phyloP scores from a whole-genome alignment of 768 basidiomycete genomes.

The Psilocybe azurescens region DNA sequence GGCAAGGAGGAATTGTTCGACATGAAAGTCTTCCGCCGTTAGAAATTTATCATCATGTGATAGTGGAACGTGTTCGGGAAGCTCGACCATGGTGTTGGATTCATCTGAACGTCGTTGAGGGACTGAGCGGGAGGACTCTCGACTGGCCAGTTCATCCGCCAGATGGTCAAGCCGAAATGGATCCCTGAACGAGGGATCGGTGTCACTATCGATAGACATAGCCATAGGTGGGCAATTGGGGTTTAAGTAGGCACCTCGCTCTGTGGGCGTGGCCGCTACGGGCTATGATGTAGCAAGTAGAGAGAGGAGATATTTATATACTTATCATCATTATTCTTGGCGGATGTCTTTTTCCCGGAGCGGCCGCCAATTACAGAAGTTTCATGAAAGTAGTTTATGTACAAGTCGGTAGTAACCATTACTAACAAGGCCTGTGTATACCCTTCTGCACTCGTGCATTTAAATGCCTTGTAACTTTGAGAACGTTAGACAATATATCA shows the following conservation, averaged over 20 bases:
- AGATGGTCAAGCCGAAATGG: conserved; percentile 74
- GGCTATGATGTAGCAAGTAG: background rate
- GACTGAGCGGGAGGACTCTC: conserved; percentile 44
- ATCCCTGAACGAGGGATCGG: conserved; percentile 39
- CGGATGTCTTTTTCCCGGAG: background rate
- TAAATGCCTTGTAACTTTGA: too few relatives aligned
- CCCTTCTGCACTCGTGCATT: too few relatives aligned
- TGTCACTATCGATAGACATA: conserved; percentile 13
- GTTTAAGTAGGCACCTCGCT: too few relatives aligned
- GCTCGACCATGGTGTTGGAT: conserved; percentile 39
- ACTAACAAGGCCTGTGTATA: too few relatives aligned
- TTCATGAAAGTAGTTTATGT: too few relatives aligned
- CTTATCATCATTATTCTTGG: background rate
- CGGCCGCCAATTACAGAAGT: background rate
- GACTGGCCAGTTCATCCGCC: conserved; percentile 69
- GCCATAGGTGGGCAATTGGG: background rate
- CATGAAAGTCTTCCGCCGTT: conserved; percentile 69
- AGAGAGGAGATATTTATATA: background rate
- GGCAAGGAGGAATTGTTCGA: conserved; percentile 88
- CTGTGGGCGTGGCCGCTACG: background rate
- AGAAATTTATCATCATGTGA: conserved; percentile 82
- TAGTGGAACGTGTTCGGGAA: conserved; percentile 73
- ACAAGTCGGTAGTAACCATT: too few relatives aligned
- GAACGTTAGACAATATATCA: too few relatives aligned
- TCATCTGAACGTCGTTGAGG: conserved; percentile 7